Conservation (phyloP, 2,329 filamentous ascomycete species). For the Aspergillus sp. region DNA sequence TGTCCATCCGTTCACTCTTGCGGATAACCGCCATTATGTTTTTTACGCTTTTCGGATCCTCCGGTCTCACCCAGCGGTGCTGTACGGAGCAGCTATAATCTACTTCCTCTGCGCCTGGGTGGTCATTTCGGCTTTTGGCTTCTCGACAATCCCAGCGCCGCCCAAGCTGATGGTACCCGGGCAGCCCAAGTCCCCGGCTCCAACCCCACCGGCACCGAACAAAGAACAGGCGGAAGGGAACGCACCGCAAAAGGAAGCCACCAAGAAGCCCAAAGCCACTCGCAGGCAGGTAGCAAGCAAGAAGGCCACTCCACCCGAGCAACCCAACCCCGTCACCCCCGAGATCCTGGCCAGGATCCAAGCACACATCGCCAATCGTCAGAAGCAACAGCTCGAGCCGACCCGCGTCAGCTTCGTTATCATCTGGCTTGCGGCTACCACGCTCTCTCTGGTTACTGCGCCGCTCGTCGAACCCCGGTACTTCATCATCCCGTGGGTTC, state of each 20-base stretch:
- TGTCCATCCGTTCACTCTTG: slow-evolving; percentile 88
- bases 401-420: slow-evolving; percentile 47
- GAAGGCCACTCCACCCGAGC: slow-evolving; percentile 8
- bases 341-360: slow-evolving; percentile 23
- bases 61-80: slow-evolving; percentile 53
- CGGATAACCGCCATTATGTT: slow-evolving; percentile 93
- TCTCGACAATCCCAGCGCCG: slow-evolving; percentile 18
- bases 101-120: slow-evolving; percentile 67
- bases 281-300: slow-evolving; percentile 16
- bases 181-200: neutral
- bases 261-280: slow-evolving; percentile 15
- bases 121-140: slow-evolving; percentile 56
- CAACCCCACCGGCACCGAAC: slow-evolving; percentile 2
- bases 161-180: slow-evolving; percentile 15
- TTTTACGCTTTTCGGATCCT: slow-evolving; percentile 93
- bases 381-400: slow-evolving; percentile 18
- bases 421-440: slow-evolving; percentile 60
- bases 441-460: slow-evolving; percentile 74
- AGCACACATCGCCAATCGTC: slow-evolving; percentile 22
- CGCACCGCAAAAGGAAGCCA: slow-evolving; percentile 14
- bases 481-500: slow-evolving; percentile 89
- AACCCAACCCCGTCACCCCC: slow-evolving; percentile 15
- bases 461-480: slow-evolving; percentile 93
- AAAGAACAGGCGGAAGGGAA: slow-evolving; percentile 1
- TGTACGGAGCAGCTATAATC: slow-evolving; percentile 58